Evolutionary conservation across 371 early-diverging fungal species (phyloP).

Genomic region (Rhizopus sp.): DNA sequence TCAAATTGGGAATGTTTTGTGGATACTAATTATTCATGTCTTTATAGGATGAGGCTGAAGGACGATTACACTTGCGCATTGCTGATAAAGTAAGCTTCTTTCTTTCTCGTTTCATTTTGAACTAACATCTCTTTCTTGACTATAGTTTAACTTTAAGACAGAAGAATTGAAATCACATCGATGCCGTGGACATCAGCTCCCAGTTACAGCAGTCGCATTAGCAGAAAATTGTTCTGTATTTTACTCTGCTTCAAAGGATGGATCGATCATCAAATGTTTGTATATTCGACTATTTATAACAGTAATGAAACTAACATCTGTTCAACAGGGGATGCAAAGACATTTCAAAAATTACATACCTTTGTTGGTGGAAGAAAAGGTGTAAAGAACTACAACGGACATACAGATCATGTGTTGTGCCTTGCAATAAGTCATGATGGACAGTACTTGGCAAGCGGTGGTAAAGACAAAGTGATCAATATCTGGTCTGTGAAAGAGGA

Average conservation of each 20-base stretch:
- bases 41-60: conserved; percentile 54
- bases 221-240: conserved; percentile 67
- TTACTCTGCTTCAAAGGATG: conserved; percentile 91
- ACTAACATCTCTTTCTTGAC: not conserved
- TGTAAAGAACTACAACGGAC: conserved; percentile 77
- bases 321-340: conserved; percentile 58
- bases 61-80: conserved; percentile 52
- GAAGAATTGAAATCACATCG: conserved; percentile 40
- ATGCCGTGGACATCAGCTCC: conserved; percentile 68
- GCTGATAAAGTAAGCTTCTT: conserved; percentile 45
- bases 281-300: not conserved
- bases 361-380: conserved; percentile 76
- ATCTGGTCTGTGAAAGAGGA: conserved; percentile 86
- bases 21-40: conserved; percentile 1
- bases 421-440: conserved; percentile 85
- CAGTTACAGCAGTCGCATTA: conserved; percentile 81
- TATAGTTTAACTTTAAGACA: conserved; percentile 49
- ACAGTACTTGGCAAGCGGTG: conserved; percentile 81
- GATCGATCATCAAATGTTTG: conserved; percentile 84
- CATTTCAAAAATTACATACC: conserved; percentile 59
- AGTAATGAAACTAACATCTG: not conserved
- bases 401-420: conserved; percentile 81
- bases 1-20: not conserved
- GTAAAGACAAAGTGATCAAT: conserved; percentile 87
- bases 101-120: not conserved